Conservation (phyloP, 2,329 filamentous ascomycete species). For the Xylaria multiplex region DNA sequence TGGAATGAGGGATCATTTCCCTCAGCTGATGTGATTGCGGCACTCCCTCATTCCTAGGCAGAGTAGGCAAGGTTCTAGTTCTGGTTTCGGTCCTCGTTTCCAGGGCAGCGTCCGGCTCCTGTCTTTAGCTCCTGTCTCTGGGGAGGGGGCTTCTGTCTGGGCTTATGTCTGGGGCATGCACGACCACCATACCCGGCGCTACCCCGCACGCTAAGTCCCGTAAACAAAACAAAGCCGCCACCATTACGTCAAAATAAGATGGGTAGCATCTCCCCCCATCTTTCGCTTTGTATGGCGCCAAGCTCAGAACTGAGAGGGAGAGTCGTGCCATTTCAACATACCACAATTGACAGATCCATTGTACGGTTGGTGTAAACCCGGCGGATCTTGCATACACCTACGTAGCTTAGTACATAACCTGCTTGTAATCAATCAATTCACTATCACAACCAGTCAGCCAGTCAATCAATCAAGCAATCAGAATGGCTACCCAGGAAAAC, state of each 20-base stretch:
- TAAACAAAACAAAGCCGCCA: slow-evolving; percentile 31
- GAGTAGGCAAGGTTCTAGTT: no score
- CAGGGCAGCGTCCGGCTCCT: no score
- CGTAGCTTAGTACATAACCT: background rate
- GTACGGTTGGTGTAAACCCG: background rate
- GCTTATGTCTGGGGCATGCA: slow-evolving; percentile 5
- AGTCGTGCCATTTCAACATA: slow-evolving; percentile 3
- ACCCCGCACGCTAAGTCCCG: slow-evolving; percentile 32
- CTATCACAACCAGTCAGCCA: background rate
- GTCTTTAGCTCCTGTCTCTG: no score
- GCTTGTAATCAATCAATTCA: background rate
- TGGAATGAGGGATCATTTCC: no score
- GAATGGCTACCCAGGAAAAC: slow-evolving; percentile 50
- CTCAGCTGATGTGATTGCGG: background rate
- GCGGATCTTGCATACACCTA: background rate
- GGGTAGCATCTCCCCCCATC: slow-evolving; percentile 1
- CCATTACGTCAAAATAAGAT: slow-evolving; percentile 32
- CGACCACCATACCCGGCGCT: slow-evolving; percentile 25
- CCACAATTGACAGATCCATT: slow-evolving; percentile 3
- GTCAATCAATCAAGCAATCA: slow-evolving; percentile 18
- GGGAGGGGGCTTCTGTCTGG: no score
- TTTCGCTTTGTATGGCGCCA: background rate
- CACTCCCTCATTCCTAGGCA: background rate
- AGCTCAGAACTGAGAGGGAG: slow-evolving; percentile 2
- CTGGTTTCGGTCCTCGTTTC: no score